Conservation (phyloP, 768 basidiomycete species). For the Daedalea quercina region DNA sequence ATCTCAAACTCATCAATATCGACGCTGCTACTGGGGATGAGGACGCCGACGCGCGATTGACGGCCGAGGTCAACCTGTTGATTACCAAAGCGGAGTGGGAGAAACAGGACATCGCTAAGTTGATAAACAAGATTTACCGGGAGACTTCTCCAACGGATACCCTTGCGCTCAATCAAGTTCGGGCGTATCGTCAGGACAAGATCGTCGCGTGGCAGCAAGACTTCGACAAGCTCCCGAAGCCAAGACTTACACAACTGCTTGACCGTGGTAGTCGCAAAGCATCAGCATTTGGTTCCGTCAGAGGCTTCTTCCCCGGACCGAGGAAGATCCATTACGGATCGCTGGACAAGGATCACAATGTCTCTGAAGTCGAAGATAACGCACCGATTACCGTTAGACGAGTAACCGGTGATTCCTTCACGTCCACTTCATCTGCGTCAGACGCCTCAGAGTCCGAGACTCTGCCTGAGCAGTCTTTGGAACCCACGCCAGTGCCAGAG, state of each 20-base stretch:
- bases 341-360: slow-evolving; percentile 48
- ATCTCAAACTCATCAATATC: slow-evolving; percentile 68
- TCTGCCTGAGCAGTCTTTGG: slow-evolving; percentile 12
- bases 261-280: slow-evolving; percentile 46
- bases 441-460: slow-evolving; percentile 64
- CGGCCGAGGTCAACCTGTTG: slow-evolving; percentile 56
- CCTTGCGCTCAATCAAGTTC: slow-evolving; percentile 78
- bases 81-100: slow-evolving; percentile 72
- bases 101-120: slow-evolving; percentile 59
- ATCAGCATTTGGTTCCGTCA: slow-evolving; percentile 64
- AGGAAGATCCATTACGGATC: slow-evolving; percentile 44
- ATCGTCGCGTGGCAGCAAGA: slow-evolving; percentile 97
- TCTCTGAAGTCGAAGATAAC: slow-evolving; percentile 70
- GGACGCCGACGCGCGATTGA: slow-evolving; percentile 55
- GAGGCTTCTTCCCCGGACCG: slow-evolving; percentile 56
- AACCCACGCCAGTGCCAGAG: not conserved
- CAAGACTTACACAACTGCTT: slow-evolving; percentile 40
- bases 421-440: slow-evolving; percentile 56
- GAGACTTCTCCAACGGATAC: slow-evolving; percentile 81
- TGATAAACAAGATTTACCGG: slow-evolving; percentile 76
- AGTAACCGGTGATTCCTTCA: slow-evolving; percentile 46
- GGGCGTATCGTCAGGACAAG: slow-evolving; percentile 84
- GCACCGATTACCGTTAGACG: slow-evolving; percentile 32
- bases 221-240: slow-evolving; percentile 79
- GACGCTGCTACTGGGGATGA: slow-evolving; percentile 79